Conservation (phyloP, 2,329 filamentous ascomycete species). For the Ophiostoma triangulosporum region DNA sequence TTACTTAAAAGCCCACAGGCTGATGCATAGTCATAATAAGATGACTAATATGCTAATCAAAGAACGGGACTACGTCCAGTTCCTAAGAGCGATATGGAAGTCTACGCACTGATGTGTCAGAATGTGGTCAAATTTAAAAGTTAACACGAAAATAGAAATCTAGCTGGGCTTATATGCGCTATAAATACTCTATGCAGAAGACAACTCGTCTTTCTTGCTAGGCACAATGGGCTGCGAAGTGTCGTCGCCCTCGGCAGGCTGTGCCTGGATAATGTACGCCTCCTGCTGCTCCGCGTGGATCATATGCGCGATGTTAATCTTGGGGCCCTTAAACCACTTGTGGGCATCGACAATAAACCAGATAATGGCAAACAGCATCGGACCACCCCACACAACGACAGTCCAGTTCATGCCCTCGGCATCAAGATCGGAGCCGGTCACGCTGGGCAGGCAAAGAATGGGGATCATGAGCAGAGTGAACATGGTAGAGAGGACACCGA, state of each 20-base stretch:
- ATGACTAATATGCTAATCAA: no score
- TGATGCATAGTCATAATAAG: no score
- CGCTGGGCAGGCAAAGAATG: conserved; percentile 50
- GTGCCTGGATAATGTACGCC: conserved; percentile 11
- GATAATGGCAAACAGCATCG: conserved; percentile 43
- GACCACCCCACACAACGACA: conserved; percentile 49
- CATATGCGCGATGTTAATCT: conserved; percentile 44
- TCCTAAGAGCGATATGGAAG: no score
- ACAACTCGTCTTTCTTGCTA: conserved; percentile 5
- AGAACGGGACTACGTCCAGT: no score
- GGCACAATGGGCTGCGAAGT: conserved; percentile 5
- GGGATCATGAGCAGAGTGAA: conserved; percentile 57
- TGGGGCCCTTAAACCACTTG: conserved; percentile 59
- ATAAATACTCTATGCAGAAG: not conserved
- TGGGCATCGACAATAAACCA: conserved; percentile 52
- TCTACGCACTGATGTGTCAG: no score
- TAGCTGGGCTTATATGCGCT: no score
- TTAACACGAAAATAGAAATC: not conserved
- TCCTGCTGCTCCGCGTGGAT: conserved; percentile 9
- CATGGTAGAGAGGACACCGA: conserved; percentile 40
- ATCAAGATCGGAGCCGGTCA: conserved; percentile 40
- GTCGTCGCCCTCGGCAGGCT: not conserved
- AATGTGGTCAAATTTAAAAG: not conserved
- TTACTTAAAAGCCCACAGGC: no score
- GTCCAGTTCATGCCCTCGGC: conserved; percentile 52